Conservation (phyloP, 2,329 filamentous ascomycete genomes). For the Trichoderma oligosporum region DNA sequence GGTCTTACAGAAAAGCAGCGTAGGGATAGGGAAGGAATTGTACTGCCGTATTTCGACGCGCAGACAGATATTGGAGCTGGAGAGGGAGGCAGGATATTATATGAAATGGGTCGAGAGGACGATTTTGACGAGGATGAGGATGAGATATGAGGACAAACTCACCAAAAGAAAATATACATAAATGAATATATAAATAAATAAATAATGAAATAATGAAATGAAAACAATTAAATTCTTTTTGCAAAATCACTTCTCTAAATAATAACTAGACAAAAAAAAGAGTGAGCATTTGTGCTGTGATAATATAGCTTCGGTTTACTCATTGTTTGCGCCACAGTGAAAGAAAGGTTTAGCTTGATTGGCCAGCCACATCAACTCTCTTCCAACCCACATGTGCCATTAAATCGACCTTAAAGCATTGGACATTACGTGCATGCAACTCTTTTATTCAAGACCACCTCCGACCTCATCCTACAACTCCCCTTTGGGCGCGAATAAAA, state of each 20-base stretch:
- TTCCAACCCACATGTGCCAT: neutral
- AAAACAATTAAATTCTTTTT: neutral
- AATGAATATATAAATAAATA: neutral
- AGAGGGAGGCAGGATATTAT: conserved; percentile 88
- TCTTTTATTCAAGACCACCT: neutral
- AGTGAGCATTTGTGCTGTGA: conserved; percentile 1
- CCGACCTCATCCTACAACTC: neutral
- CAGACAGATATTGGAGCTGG: conserved; percentile 75
- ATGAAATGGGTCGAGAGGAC: conserved; percentile 95
- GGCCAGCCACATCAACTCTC: conserved; percentile 4
- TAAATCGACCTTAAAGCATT: neutral
- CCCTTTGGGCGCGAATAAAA: neutral
- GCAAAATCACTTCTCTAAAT: neutral
- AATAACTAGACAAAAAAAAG: neutral
- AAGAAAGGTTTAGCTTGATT: neutral
- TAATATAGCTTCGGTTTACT: neutral
- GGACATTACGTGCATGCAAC: neutral
- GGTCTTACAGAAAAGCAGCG: conserved; percentile 88
- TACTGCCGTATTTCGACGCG: conserved; percentile 94
- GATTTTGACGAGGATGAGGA: conserved; percentile 97
- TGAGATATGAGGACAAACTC: conserved; percentile 69
- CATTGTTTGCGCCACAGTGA: conserved; percentile 5
- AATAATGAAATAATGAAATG: neutral
- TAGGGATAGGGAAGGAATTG: conserved; percentile 78
- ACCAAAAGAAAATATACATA: neutral